A percentile compares a stretch with the other conserved stretches of the same genome.
phyloP scores from a whole-genome alignment of 768 basidiomycete genomes.

The Lactarius akahatsu region DNA sequence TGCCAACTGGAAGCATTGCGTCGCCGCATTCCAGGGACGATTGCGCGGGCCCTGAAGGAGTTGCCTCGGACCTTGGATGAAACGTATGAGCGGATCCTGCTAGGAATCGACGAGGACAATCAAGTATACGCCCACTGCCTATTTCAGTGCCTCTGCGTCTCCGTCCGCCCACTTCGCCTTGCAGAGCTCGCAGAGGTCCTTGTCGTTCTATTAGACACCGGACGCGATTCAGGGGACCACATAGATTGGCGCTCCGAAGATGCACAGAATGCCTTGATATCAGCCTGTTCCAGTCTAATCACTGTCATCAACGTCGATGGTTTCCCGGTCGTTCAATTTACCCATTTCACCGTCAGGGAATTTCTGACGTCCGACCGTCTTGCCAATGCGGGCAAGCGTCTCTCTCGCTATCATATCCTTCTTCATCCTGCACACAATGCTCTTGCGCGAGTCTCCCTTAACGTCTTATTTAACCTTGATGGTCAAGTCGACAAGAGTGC shows the following conservation, averaged over 20 bases:
- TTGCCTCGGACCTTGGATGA: constrained; percentile 1
- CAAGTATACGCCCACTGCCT: not conserved
- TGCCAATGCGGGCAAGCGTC: not conserved
- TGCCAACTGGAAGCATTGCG: constrained; percentile 7
- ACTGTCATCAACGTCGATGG: not conserved
- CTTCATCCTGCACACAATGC: not conserved
- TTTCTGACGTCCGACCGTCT: constrained; percentile 14
- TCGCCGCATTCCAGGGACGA: not conserved
- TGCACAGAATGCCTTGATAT: not conserved
- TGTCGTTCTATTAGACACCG: not conserved
- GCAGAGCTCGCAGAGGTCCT: constrained; percentile 12
- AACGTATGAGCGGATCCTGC: not conserved
- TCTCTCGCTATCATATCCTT: constrained; percentile 3
- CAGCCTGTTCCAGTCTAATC: not conserved
- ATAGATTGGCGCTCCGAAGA: not conserved
- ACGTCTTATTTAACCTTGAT: constrained; percentile 9
- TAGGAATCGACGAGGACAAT: not conserved
- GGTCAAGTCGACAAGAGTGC: not conserved
- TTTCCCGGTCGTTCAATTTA: not conserved
- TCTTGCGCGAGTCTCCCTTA: constrained; percentile 9
- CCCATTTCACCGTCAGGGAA: constrained; percentile 20
- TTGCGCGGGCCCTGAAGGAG: not conserved
- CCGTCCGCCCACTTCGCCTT: constrained; percentile 5
- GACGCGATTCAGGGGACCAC: not conserved
- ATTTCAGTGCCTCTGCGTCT: not conserved